phyloP scores from a whole-genome alignment of 352 stramenopile genomes.

The Aphanomyces cochlioides region DNA sequence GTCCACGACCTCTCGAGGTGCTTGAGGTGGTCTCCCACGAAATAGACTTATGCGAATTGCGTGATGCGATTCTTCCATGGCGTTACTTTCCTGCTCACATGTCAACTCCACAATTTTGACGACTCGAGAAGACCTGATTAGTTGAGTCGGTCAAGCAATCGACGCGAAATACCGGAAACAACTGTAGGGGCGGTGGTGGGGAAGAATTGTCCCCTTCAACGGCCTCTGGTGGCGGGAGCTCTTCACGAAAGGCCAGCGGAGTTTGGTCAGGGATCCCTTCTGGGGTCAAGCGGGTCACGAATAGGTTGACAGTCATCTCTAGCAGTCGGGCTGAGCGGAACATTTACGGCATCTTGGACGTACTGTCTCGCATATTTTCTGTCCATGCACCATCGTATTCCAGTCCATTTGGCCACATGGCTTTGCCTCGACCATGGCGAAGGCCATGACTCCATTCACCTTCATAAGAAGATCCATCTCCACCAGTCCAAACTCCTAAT shows the following conservation, averaged over 20 bases:
- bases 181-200: background rate
- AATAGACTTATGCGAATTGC: constrained; percentile 42
- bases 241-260: constrained; percentile 30
- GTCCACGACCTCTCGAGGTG: background rate
- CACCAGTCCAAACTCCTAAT: constrained; percentile 17
- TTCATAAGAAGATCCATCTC: constrained; percentile 35
- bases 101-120: background rate
- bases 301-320: background rate
- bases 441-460: constrained; percentile 44
- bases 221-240: background rate
- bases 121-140: constrained; percentile 13
- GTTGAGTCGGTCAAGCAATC: constrained; percentile 11
- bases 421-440: constrained; percentile 34
- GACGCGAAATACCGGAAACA: too few relatives aligned
- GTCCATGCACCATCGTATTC: constrained; percentile 19
- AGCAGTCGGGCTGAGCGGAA: background rate
- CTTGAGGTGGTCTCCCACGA: constrained; percentile 32
- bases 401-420: constrained; percentile 39
- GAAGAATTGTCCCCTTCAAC: background rate
- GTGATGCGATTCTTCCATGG: constrained; percentile 41
- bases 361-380: constrained; percentile 14
- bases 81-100: constrained; percentile 7
- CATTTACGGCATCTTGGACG: background rate
- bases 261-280: background rate
- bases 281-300: background rate